These are phyloP conservation scores for Xanthoceras sorbifolium DNA, from an alignment of 345 rosid genomes.

Conservation along the genomic window DNA sequence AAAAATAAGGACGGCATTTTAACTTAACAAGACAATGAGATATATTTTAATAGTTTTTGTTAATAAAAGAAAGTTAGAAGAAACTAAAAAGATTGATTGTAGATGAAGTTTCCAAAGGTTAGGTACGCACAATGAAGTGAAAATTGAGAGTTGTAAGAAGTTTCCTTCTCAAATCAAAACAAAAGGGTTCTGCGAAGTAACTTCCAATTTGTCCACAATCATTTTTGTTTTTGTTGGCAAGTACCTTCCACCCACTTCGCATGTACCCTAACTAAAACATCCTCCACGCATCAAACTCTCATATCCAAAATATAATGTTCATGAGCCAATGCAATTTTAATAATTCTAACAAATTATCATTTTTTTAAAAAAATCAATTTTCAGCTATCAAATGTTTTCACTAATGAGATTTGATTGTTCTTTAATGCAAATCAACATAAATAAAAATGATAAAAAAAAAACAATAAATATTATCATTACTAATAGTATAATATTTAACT, in stretches of 20 bases:
- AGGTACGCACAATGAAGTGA: not conserved
- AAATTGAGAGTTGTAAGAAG: not conserved
- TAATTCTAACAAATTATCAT: not conserved
- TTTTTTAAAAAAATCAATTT: too few species aligned
- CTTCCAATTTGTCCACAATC: not conserved
- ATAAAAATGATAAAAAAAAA: too few species aligned
- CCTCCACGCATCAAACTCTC: not conserved
- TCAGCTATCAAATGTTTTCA: not conserved
- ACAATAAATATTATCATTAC: too few species aligned
- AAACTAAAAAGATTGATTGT: not conserved
- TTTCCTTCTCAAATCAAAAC: not conserved
- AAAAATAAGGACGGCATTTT: too few species aligned
- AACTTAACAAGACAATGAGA: too few species aligned
- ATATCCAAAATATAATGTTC: not conserved
- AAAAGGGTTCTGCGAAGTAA: conserved; percentile 1
- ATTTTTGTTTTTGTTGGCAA: too few species aligned
- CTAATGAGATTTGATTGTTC: too few species aligned
- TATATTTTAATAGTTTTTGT: not conserved
- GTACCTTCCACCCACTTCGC: not conserved
- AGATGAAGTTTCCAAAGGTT: conserved; percentile 1
- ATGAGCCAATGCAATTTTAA: not conserved
- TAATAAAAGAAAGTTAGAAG: not conserved
- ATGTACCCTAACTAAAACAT: not conserved
- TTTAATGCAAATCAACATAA: too few species aligned
- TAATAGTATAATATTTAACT: too few species aligned